Evolutionary conservation across 1,139 yeast genomes (phyloP), one percentile per base, ranked within the genome.

Genomic region (Lodderomyces pseudojiufengensis): DNA sequence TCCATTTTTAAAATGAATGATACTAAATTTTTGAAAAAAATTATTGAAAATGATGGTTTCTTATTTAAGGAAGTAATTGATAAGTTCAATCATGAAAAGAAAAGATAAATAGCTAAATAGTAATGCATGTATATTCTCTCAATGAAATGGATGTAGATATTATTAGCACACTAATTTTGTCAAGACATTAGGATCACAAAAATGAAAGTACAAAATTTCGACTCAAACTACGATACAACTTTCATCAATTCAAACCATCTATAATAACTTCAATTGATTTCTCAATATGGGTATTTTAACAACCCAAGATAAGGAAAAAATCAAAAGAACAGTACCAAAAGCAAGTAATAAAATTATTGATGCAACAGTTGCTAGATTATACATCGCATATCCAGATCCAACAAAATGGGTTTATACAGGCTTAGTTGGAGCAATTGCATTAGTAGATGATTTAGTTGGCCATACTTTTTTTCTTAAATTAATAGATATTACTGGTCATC

Each of bases 381-480:
- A 90, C 62, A 77, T 92, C 27, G 95, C 97, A 2, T 78, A 85
- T 52, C 97, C 98, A 2, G 81, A 84, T 49, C 80, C 84, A 3
- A 73, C 76, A 18, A 65, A 75, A 46, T 92, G 98, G 97, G 75
- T 73, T 12, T 87, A 77, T 61, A 90, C 98, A 1, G 97, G 95
- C 0, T 64, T 92, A 13, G 70, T 82, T 7, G 98, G 98, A 2
- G 97, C 97, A 2, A 61, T 90, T 24, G 83, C 80, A 1, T 61
- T 92, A 10, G 96, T 86, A 13, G 96, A 92, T 57, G 98, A 92
- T 61, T 63, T 84, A 15, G 96, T 92, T 7, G 97, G 98, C 3
- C 92, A 90, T 59, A 87, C 97, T 0, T 90, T 84, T 55, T 92
- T 88, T 57, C 69, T 92, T 36, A 92, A 92, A 56, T 57, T 92